Evolutionary conservation across 352 stramenopile species (phyloP), one percentile per base, ranked within the genome.

Genomic region (Globisporangium okanoganense): DNA sequence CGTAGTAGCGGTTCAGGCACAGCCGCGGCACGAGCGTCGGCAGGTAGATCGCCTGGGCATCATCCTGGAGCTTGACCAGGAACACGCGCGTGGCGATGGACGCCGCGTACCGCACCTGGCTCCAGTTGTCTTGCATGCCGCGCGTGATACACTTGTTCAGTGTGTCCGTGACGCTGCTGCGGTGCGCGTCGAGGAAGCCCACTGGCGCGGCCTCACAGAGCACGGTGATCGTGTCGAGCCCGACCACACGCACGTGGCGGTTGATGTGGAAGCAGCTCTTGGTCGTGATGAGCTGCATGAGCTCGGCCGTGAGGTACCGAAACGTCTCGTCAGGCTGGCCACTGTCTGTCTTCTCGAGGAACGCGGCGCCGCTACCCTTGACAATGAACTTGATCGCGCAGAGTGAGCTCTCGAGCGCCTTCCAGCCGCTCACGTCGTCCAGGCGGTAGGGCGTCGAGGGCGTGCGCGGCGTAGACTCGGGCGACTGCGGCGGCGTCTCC

Each of bases 1-100:
- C 81, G 67, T 99, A 99, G 68, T 97, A 96, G 33, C 96, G 90
- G 76, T 99, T 99, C n/a, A 99, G 72, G 68, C 95, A 98, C 85
- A 99, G 94, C 14, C 94, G 85, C 16, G 95, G 94, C 25, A 99
- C 72, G 7, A 99, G 66, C n/a, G 85, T 59, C 1, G 77, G 76
- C 12, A 91, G 70, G 59, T 96, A 98, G 12, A 67, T 52, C 1
- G 71, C 65, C 22, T 80, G 82, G 2, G 72, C 62, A 6, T 87
- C 59, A 5, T 69, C 45, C 45, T 80, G 69, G 13, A 98, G 83
- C 60, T 90, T 91, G 31, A 76, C 22, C 25, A 97, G 69, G 66
- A 98, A 97, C 6, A 81, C 79, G 8, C 95, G 86, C 49, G 85
- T 90, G 8, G 96, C 77, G 38, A 98, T 97, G 41, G 80, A 97